These are phyloP conservation scores for Ceratocystis destructans DNA, from an alignment of 2,329 filamentous ascomycete genomes.

Conservation along the genomic window DNA sequence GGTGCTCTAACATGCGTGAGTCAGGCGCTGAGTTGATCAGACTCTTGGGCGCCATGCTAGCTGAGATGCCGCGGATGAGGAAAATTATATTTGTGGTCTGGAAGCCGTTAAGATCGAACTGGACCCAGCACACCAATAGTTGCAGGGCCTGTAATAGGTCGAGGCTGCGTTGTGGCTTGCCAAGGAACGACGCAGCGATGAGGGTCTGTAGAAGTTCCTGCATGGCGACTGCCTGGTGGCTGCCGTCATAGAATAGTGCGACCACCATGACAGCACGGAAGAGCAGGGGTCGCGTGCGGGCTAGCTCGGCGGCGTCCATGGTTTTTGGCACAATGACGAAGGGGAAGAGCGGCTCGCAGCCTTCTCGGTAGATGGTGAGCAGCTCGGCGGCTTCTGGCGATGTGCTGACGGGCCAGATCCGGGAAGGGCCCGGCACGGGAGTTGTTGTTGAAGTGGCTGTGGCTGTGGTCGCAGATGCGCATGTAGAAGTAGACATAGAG, in stretches of 20 bases:
- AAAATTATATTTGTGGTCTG: slow-evolving; percentile 38
- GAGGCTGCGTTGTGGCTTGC: slow-evolving; percentile 32
- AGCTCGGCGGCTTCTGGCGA: slow-evolving; percentile 32
- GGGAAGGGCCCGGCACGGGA: slow-evolving; percentile 8
- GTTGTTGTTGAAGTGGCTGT: slow-evolving; percentile 19
- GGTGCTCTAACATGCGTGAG: slow-evolving; percentile 29
- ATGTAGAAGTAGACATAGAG: slow-evolving; percentile 13
- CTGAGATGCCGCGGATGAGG: slow-evolving; percentile 27
- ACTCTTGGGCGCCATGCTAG: slow-evolving; percentile 24
- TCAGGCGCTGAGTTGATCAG: slow-evolving; percentile 17
- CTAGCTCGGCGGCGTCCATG: slow-evolving; percentile 28
- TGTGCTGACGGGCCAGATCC: slow-evolving; percentile 19
- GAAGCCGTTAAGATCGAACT: slow-evolving; percentile 31
- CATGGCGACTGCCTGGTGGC: slow-evolving; percentile 33
- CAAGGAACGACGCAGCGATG: slow-evolving; percentile 28
- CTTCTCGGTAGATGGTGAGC: slow-evolving; percentile 27
- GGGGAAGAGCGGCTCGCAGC: slow-evolving; percentile 30
- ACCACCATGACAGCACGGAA: slow-evolving; percentile 39
- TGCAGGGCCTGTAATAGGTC: slow-evolving; percentile 36
- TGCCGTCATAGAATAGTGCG: slow-evolving; percentile 31
- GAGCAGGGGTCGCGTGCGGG: slow-evolving; percentile 30
- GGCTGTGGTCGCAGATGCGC: not conserved
- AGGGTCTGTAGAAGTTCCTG: slow-evolving; percentile 33
- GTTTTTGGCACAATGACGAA: slow-evolving; percentile 32
- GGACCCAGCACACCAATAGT: slow-evolving; percentile 33